These are phyloP conservation scores for Hypoxylon sp. DNA, from an alignment of 2,329 filamentous ascomycete species.

Conservation along the genomic window DNA sequence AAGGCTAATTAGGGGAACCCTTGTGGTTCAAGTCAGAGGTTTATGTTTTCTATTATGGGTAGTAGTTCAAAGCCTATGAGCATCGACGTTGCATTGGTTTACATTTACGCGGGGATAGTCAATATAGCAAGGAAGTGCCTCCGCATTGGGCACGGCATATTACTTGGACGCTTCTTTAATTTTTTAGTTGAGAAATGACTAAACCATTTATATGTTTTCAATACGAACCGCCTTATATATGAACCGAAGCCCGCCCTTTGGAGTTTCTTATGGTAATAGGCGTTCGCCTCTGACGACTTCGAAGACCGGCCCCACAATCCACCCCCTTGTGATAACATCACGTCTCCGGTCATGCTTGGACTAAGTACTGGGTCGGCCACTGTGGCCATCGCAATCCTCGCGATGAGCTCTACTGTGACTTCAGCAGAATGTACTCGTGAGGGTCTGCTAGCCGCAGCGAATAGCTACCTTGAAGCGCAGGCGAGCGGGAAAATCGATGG, in stretches of 20 bases:
- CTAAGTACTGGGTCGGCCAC: conserved; percentile 7
- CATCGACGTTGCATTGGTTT: conserved; percentile 38
- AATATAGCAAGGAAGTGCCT: conserved; percentile 46
- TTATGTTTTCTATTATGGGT: conserved; percentile 5
- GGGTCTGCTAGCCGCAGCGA: conserved; percentile 49
- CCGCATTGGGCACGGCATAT: conserved; percentile 45
- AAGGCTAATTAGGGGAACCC: not conserved
- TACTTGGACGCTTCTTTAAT: not conserved
- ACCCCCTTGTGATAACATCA: not conserved
- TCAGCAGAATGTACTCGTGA: conserved; percentile 51
- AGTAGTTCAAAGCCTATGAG: not conserved
- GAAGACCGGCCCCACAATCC: too few species aligned
- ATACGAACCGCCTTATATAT: not conserved
- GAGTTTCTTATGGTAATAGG: not conserved
- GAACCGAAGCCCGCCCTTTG: too few species aligned
- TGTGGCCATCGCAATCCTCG: conserved; percentile 20
- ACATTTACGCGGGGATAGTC: conserved; percentile 42
- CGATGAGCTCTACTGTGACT: conserved; percentile 1
- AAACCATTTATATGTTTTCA: conserved; percentile 9
- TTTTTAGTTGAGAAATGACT: not conserved
- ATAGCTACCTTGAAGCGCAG: conserved; percentile 51
- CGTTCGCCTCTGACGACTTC: not conserved
- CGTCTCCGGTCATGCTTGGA: conserved; percentile 19
- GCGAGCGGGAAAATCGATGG: conserved; percentile 44
- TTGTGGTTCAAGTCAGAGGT: not conserved